A percentile compares a stretch with the other conserved stretches of the same genome.
These are phyloP conservation scores for Aphanomyces stellatus DNA, from an alignment of 352 stramenopile genomes.

Conservation along the genomic window DNA sequence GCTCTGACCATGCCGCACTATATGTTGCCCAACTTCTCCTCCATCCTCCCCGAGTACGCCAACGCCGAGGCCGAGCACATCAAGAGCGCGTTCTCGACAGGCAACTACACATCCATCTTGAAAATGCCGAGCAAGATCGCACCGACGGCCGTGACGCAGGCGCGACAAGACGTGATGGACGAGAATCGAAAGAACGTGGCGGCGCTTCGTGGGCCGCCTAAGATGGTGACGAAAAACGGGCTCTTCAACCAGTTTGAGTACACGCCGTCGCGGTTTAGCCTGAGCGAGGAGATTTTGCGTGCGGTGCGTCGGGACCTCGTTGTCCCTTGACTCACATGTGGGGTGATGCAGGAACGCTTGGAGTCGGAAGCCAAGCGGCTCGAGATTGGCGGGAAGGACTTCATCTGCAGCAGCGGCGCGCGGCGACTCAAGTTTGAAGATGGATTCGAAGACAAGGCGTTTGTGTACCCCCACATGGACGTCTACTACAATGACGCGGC, in stretches of 20 bases:
- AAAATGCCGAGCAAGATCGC: constrained; percentile 45
- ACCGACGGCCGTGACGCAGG: constrained; percentile 52
- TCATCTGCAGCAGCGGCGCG: constrained; percentile 41
- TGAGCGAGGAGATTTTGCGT: constrained; percentile 51
- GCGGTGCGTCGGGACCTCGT: neutral
- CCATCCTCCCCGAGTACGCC: constrained; percentile 67
- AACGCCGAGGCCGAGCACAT: constrained; percentile 72
- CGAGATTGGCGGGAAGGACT: constrained; percentile 61
- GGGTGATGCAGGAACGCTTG: constrained; percentile 39
- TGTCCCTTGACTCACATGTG: neutral
- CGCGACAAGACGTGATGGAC: constrained; percentile 68
- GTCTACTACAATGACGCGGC: constrained; percentile 51
- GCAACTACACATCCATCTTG: constrained; percentile 59
- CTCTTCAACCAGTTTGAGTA: constrained; percentile 77
- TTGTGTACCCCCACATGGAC: constrained; percentile 56
- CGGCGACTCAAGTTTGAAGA: constrained; percentile 65
- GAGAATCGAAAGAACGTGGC: constrained; percentile 37
- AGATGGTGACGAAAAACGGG: constrained; percentile 54
- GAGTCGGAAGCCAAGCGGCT: constrained; percentile 55
- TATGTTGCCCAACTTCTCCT: constrained; percentile 77
- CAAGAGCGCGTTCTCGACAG: constrained; percentile 54
- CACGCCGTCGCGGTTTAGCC: constrained; percentile 53
- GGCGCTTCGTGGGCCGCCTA: constrained; percentile 11
- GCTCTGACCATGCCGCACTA: constrained; percentile 49
- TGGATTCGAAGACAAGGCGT: constrained; percentile 44